Conservation (phyloP, 495 filamentous ascomycete species). For the Daldinia loculata region DNA sequence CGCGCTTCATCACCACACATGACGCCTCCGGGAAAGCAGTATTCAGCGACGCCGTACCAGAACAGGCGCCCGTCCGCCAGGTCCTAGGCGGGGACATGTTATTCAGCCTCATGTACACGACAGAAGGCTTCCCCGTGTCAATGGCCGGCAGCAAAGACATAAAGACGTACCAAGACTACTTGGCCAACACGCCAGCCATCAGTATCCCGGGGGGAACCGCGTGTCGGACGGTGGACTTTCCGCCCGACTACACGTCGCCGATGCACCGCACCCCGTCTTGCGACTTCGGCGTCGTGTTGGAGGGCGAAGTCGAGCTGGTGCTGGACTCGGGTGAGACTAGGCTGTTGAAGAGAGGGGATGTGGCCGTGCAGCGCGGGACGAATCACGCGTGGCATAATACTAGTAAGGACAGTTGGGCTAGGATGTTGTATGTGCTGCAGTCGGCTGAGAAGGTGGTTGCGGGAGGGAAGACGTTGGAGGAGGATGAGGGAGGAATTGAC, state of each 20-base stretch:
- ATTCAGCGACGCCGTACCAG: not conserved
- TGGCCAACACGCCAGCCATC: not conserved
- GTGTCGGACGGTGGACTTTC: not conserved
- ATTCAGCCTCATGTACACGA: not conserved
- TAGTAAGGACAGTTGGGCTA: slow-evolving; percentile 59
- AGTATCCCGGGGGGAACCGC: not conserved
- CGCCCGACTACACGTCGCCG: not conserved
- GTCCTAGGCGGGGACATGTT: not conserved
- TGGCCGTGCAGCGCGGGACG: slow-evolving; percentile 64
- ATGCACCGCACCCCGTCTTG: slow-evolving; percentile 69
- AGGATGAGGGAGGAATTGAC: not conserved
- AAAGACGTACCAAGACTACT: not conserved
- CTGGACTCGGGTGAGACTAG: slow-evolving; percentile 64
- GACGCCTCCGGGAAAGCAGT: not conserved
- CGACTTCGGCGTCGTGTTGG: slow-evolving; percentile 73
- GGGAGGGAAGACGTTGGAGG: slow-evolving; percentile 44
- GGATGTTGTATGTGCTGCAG: slow-evolving; percentile 64
- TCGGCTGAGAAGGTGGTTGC: slow-evolving; percentile 54
- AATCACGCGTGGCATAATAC: slow-evolving; percentile 70
- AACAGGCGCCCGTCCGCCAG: not conserved
- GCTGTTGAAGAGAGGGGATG: slow-evolving; percentile 61
- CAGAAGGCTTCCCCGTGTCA: not conserved
- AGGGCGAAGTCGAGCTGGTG: slow-evolving; percentile 65
- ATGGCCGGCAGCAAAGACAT: not conserved
- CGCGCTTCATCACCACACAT: not conserved